phyloP scores from a whole-genome alignment of 208 protist species.

The Leishmania braziliensis region DNA sequence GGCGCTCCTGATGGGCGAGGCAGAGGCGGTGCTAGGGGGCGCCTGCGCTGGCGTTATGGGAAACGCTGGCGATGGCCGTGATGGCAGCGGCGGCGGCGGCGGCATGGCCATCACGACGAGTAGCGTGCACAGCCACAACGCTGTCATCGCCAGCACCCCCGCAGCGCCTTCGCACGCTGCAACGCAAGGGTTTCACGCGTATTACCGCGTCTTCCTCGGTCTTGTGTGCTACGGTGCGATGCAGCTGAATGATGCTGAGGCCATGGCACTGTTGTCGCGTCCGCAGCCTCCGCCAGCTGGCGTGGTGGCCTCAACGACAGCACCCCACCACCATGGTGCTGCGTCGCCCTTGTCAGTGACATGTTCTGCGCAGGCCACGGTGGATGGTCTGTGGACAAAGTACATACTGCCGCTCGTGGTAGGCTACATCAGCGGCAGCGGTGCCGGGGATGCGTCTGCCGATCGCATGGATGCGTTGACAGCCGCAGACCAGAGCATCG shows the following conservation, averaged over 20 bases:
- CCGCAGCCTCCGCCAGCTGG: neutral
- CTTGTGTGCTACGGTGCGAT: conserved; percentile 20
- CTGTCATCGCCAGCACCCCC: neutral
- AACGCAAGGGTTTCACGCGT: conserved; percentile 4
- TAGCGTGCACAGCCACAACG: neutral
- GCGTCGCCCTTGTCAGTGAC: neutral
- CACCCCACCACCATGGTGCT: neutral
- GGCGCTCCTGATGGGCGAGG: conserved; percentile 19
- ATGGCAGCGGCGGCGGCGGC: no score
- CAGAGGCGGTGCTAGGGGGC: conserved; percentile 18
- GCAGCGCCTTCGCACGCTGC: neutral
- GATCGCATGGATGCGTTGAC: conserved; percentile 2
- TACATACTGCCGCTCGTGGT: conserved; percentile 22
- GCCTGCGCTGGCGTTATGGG: conserved; percentile 7
- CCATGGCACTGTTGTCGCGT: neutral
- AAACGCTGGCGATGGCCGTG: neutral
- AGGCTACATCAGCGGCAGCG: conserved; percentile 7
- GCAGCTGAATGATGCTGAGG: conserved; percentile 11
- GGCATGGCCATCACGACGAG: neutral
- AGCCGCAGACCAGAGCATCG: conserved; percentile 9
- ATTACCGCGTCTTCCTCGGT: conserved; percentile 25
- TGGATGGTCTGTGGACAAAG: conserved; percentile 6
- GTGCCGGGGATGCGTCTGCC: neutral
- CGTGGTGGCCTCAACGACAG: neutral
- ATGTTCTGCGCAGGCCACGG: neutral